Base-by-base conservation (phyloP, 257 asterid genomes). In the Scutellaria galericulata region DNA sequence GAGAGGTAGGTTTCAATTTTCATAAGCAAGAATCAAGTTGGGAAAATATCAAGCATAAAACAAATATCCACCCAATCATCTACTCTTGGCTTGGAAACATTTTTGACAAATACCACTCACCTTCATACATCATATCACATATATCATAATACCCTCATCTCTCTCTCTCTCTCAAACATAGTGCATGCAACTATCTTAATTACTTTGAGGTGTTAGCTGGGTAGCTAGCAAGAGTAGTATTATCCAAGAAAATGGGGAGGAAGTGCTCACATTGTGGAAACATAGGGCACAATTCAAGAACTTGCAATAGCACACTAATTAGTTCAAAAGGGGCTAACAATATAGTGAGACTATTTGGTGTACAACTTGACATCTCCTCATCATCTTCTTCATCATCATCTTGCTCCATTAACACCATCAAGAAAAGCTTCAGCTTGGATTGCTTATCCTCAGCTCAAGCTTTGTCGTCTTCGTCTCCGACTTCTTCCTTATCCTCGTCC, bases 221-320 rank as follows among this genome's bases (percentile, higher is more conserved):
- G 18, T 18, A 48, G 81, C 66, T 37, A 68, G 66, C n/a, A 12
- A 47, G 15, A 0, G 20, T 24, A 24, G 27, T 24, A 24, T 2
- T 42, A 37, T 10, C 40, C 62, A 70, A 41, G 62, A 82, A 84
- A 83, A 92, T 88, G 98, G 95, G 86, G 11, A 90, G 98, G 39
- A 92, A 92, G 81, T 90, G 98, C 83, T 88, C 97, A 58, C 91
- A 87, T 73, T 92, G 98, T 77, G 96, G 97, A 47, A 87, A 83
- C 81, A 81, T 82, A 37, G 98, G 98, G 51, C 98, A 92, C 80
- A 92, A 92, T 81, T 85, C 97, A 75, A 92, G 95, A 81, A 88
- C 98, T 52, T 92, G 98, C 81, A 84, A 60, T 31, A 31, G 37
- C 79, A 18, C 67, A 18, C 18, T 18, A 31, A 31, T 31, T 2